Percentiles rank a stretch among this genome's conserved stretches.
Conservation (phyloP, 202 grass and related monocot genomes). For the Setaria viridis region DNA sequence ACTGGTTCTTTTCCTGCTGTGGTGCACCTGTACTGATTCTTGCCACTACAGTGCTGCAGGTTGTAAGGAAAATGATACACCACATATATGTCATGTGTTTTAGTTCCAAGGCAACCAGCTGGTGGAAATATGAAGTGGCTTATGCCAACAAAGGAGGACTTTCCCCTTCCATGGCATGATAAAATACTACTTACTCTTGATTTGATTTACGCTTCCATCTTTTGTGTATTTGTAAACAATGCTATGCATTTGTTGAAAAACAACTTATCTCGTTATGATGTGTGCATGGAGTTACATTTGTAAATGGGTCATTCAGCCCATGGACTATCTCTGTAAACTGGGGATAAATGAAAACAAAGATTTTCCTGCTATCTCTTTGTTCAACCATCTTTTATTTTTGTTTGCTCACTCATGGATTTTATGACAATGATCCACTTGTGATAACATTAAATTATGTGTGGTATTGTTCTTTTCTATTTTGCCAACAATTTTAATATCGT, state of each 20-base stretch:
- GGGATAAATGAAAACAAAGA: background rate
- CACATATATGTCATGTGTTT: background rate
- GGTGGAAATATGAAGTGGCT: constrained; percentile 23
- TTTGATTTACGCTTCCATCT: constrained; percentile 33
- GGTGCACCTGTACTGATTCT: constrained; percentile 40
- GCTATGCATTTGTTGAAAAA: constrained; percentile 36
- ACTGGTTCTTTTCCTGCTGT: background rate
- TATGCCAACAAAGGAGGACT: constrained; percentile 20
- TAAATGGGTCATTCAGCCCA: constrained; percentile 28
- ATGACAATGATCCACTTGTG: background rate
- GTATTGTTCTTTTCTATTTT: constrained; percentile 12
- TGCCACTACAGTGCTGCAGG: constrained; percentile 37
- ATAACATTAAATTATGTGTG: constrained; percentile 1
- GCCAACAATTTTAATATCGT: constrained; percentile 7
- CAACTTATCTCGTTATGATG: constrained; percentile 16
- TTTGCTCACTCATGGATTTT: constrained; percentile 3
- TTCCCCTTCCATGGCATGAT: constrained; percentile 34
- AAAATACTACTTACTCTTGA: constrained; percentile 23
- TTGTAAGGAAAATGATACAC: constrained; percentile 16
- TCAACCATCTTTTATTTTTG: constrained; percentile 9
- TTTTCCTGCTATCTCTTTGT: background rate
- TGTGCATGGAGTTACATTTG: constrained; percentile 15
- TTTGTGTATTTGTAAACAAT: constrained; percentile 37
- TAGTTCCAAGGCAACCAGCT: constrained; percentile 28
- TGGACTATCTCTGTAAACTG: constrained; percentile 7